Conservation (phyloP, 305 asterid species). For the Withania somnifera region DNA sequence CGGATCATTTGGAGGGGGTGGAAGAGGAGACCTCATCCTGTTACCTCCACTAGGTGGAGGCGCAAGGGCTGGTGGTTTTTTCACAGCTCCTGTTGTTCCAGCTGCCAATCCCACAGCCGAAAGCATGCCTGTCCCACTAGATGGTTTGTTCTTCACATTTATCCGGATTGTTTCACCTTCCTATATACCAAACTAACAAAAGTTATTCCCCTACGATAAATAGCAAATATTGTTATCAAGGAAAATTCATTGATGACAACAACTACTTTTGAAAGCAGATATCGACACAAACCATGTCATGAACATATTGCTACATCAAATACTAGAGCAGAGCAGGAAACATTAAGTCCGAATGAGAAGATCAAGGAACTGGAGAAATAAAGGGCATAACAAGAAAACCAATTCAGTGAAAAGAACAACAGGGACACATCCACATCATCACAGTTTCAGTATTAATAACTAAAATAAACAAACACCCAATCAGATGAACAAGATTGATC, state of each 20-base stretch:
- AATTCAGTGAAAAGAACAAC: background rate
- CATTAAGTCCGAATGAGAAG: background rate
- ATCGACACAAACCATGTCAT: background rate
- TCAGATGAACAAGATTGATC: background rate
- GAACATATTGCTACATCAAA: background rate
- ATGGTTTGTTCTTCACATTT: slow-evolving; percentile 67
- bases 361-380: background rate
- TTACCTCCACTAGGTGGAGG: slow-evolving; percentile 67
- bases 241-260: background rate
- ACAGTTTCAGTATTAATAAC: background rate
- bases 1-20: slow-evolving; percentile 82
- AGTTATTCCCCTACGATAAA: slow-evolving; percentile 1
- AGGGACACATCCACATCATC: background rate
- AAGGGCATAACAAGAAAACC: background rate
- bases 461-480: background rate
- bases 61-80: slow-evolving; percentile 54
- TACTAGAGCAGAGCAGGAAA: background rate
- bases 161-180: slow-evolving; percentile 94
- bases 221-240: background rate
- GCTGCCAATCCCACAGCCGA: slow-evolving; percentile 63
- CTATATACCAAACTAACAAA: slow-evolving; percentile 22
- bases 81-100: slow-evolving; percentile 33
- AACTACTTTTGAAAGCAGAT: background rate
- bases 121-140: slow-evolving; percentile 81
- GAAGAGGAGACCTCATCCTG: slow-evolving; percentile 72